Conservation (phyloP, 2,329 filamentous ascomycete genomes). For the Phialophora expanda region DNA sequence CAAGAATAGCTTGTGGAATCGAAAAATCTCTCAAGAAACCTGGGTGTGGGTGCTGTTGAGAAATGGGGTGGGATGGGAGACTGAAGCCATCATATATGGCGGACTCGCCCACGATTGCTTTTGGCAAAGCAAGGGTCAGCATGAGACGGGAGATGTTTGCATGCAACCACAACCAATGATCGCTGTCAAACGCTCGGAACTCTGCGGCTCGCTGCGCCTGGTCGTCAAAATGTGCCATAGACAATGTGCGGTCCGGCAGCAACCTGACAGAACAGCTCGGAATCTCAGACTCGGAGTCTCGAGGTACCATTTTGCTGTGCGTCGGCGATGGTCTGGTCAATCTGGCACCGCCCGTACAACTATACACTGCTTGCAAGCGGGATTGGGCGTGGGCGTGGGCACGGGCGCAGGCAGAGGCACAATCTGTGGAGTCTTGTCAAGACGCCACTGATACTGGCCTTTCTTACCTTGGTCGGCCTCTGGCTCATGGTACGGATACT, state of each 20-base stretch:
- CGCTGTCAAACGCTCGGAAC: slow-evolving; percentile 8
- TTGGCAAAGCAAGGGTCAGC: slow-evolving; percentile 22
- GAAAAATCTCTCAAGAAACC: not conserved
- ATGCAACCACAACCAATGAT: slow-evolving; percentile 22
- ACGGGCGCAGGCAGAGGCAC: slow-evolving; percentile 14
- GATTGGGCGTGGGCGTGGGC: not conserved
- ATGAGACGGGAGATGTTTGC: not conserved
- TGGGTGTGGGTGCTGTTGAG: not conserved
- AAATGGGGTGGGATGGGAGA: not conserved
- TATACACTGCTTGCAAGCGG: slow-evolving; percentile 10
- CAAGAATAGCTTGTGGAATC: not conserved
- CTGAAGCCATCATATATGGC: not conserved
- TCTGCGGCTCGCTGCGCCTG: slow-evolving; percentile 14
- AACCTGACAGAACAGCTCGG: not conserved
- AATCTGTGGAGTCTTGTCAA: slow-evolving; percentile 17
- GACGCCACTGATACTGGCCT: slow-evolving; percentile 14
- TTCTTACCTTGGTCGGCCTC: slow-evolving; percentile 16
- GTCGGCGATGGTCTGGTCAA: slow-evolving; percentile 18
- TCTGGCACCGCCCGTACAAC: slow-evolving; percentile 6
- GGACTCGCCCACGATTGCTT: slow-evolving; percentile 6
- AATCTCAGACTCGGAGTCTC: not conserved
- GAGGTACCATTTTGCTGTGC: not conserved
- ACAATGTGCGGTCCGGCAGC: slow-evolving; percentile 14
- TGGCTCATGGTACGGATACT: slow-evolving; percentile 21
- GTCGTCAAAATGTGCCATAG: slow-evolving; percentile 12